Base-by-base conservation (phyloP, 1,284 basidiomycete species). In the Moesziomyces globuligerus region DNA sequence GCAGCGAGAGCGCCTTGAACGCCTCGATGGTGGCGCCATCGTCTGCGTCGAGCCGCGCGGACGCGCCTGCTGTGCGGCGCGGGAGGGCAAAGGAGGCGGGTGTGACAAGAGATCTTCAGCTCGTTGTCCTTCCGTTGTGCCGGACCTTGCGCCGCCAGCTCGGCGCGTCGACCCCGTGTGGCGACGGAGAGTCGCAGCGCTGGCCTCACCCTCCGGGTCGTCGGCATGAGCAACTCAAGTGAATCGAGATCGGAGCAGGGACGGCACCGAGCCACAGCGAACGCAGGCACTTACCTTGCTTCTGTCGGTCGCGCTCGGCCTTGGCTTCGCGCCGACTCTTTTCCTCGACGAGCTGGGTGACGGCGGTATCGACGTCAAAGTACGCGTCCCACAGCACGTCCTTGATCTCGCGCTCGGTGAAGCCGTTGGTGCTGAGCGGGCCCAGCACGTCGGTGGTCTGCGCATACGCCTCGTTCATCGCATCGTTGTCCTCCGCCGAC, bases 361-460 rank as follows among this genome's bases (percentile, higher is more conserved):
- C 84, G 7, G 91, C 89, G 77, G 89, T 87, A 38, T 92, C 89
- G 18, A 91, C 87, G 77, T 97, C 90, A 77, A 96, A 98, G 84
- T 91, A 92, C 74, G 86, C 89, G 74, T 98, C 89, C 90, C 93
- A 98, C 41, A 98, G 85, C 1, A 88, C 86, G 72, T 94, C 90
- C 76, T 88, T 88, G 81, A 98, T 91, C 48, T 75, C 69, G 34
- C 76, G 58, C 28, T 81, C 76, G 10, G 72, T 67, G 46, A 81
- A 74, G 41, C 75, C 76, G 41, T 72, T 71, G 17, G 46, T 44
- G 39, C 67, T 67, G 3, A 52, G 48, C 5, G 72, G 64, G n/a
- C 78, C 80, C 7, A 81, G 43, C 9, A 79, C 62, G 23, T 73
- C 70, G 42, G 69, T 40, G 2, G 79, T 70, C 20, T 58, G 49